These are phyloP conservation scores for Aspergillus incahuasiensis DNA, from an alignment of 495 filamentous ascomycete genomes.

Conservation along the genomic window DNA sequence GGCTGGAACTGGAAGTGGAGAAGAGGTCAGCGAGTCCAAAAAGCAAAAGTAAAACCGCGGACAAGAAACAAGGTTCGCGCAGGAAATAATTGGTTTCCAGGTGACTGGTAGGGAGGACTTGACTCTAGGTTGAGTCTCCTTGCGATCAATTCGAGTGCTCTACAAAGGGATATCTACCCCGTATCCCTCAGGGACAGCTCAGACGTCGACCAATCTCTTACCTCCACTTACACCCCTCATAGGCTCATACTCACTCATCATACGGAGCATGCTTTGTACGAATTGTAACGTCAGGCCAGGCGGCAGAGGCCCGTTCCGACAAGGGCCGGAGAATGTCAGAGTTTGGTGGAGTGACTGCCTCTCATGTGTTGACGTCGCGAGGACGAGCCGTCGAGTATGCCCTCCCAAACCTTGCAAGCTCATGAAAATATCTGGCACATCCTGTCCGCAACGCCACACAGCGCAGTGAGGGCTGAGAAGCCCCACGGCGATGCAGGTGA, in stretches of 20 bases:
- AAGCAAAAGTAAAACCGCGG: neutral
- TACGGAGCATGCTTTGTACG: neutral
- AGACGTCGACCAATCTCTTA: neutral
- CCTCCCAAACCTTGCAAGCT: neutral
- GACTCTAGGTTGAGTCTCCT: conserved; percentile 1
- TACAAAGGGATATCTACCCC: conserved; percentile 16
- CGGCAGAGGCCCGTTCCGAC: conserved; percentile 5
- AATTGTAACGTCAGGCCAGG: neutral
- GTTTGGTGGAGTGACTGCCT: neutral
- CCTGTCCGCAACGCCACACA: neutral
- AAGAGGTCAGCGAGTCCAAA: neutral
- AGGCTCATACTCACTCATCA: too few relatives aligned
- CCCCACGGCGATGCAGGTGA: neutral
- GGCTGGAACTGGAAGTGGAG: neutral
- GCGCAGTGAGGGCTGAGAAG: neutral
- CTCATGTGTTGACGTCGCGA: neutral
- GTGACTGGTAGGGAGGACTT: conserved; percentile 3
- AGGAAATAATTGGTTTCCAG: conserved; percentile 15
- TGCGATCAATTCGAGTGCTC: conserved; percentile 13
- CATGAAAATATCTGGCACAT: neutral
- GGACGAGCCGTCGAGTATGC: neutral
- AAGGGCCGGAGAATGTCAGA: neutral
- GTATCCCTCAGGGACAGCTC: neutral
- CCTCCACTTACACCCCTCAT: neutral
- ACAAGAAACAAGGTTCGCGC: neutral